Evolutionary conservation across 306 rosid species (phyloP), one percentile per base, ranked within the genome.

Genomic region (Dalbergia oliveri): DNA sequence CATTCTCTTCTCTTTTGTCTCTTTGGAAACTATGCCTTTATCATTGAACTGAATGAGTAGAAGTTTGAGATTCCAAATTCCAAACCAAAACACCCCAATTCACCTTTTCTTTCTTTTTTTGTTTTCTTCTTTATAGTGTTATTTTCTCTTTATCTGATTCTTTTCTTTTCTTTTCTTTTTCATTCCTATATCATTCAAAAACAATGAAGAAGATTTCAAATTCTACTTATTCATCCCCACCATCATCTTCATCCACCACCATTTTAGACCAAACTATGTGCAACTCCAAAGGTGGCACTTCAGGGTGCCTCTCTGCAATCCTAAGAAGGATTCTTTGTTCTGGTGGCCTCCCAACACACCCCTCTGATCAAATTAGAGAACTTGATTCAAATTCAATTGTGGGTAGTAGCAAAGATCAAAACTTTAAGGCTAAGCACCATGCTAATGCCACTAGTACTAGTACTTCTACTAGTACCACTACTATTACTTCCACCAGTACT

Each of bases 251-350:
- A 5, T 58, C 88, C 31, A 65, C 81, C 39, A 12, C 77, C 26
- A 39, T 74, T 75, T 90, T 81, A 9, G 80, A 88, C 69, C 54
- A 63, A 31, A 60, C 82, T 41, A 80, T 86, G 88, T 81, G 89
- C 85, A 78, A 59, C 84, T 84, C 97, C 11, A 89, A 87, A 76
- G 85, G 82, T 76, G 80, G 89, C 60, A 65, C 86, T 12, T 44
- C 91, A 13, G 90, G 94, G 15, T 92, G 97, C 66, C 72, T 94
- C 12, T 79, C 88, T 0, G 88, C 92, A 13, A 86, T 94, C 69
- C n/a, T 94, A 33, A 90, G 97, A 60, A 84, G 90, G 65, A 81
- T 92, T 77, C 94, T 92, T 58, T 91, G 99, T 66, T 90, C 93
- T 26, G 82, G 89, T 4, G 88, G 88, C 87, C 86, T 92, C 44